A percentile compares a stretch with the other conserved stretches of the same genome.
These are phyloP conservation scores for Penicillium silybi DNA, from an alignment of 495 filamentous ascomycete species.

Conservation along the genomic window DNA sequence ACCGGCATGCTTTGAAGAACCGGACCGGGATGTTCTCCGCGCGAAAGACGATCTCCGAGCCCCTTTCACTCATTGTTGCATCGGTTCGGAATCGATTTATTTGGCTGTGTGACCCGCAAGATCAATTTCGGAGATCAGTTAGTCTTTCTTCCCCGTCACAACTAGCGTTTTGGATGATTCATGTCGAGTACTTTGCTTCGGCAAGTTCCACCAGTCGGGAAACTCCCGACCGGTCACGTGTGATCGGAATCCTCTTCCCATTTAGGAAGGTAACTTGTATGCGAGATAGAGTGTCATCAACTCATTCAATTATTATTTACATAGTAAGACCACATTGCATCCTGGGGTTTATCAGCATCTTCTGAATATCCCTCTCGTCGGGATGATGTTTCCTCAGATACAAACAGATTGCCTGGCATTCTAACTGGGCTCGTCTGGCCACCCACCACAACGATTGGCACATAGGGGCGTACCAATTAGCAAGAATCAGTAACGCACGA, in stretches of 20 bases:
- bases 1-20: conserved; percentile 42
- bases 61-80: conserved; percentile 28
- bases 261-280: background rate
- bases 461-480: conserved; percentile 35
- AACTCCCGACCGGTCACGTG: conserved; percentile 15
- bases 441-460: conserved; percentile 32
- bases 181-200: background rate
- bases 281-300: background rate
- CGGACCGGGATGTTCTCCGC: conserved; percentile 34
- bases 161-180: background rate
- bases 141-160: background rate
- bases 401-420: conserved; percentile 39
- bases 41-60: conserved; percentile 32
- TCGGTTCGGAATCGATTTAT: background rate
- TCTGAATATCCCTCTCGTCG: conserved; percentile 8
- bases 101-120: background rate
- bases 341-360: conserved; percentile 3
- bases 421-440: conserved; percentile 26
- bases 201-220: conserved; percentile 1
- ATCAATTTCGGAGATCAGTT: background rate
- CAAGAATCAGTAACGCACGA: conserved; percentile 34
- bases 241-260: background rate
- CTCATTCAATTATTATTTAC: background rate
- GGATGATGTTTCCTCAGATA: conserved; percentile 24
- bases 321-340: background rate